Conservation (phyloP, 1,284 basidiomycete species). For the Cutaneotrichosporon dermatis region DNA sequence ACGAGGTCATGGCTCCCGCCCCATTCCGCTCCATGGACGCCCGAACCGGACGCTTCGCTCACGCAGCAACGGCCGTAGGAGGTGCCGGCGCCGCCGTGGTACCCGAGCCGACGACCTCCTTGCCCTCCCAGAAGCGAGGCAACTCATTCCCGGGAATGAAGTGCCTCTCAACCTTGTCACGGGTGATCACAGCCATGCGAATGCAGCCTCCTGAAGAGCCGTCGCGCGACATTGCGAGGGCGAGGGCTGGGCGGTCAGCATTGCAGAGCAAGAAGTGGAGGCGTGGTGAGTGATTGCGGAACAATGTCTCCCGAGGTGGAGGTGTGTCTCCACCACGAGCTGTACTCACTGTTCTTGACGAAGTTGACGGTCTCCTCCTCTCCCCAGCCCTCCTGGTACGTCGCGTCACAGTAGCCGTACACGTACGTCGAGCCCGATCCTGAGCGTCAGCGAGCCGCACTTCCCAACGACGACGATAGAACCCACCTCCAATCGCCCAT, state of each 20-base stretch:
- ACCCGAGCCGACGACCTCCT: constrained; percentile 35
- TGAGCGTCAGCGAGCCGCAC: constrained; percentile 39
- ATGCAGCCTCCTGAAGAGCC: constrained; percentile 97
- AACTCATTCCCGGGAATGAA: constrained; percentile 93
- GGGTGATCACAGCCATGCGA: constrained; percentile 92
- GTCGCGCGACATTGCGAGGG: constrained; percentile 95
- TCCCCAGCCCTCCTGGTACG: constrained; percentile 91
- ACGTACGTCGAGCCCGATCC: constrained; percentile 97
- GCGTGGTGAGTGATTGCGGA: too few relatives aligned
- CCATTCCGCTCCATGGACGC: too few relatives aligned
- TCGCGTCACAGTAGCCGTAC: constrained; percentile 98
- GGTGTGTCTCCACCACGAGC: too few relatives aligned
- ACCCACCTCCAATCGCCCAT: constrained; percentile 89
- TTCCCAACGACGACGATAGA: background rate
- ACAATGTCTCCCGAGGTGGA: too few relatives aligned
- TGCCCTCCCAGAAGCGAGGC: constrained; percentile 56
- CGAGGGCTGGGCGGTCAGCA: constrained; percentile 61
- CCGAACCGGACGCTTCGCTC: background rate
- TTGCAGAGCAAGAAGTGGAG: too few relatives aligned
- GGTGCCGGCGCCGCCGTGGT: background rate
- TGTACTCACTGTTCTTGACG: constrained; percentile 83
- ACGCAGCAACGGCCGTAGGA: background rate
- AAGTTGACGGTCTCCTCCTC: constrained; percentile 88
- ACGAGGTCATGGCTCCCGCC: too few relatives aligned
- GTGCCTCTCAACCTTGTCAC: constrained; percentile 81